Evolutionary conservation across 208 protist genomes (phyloP), one percentile per base, ranked within the genome.

Genomic region (Lotmaria passim): DNA sequence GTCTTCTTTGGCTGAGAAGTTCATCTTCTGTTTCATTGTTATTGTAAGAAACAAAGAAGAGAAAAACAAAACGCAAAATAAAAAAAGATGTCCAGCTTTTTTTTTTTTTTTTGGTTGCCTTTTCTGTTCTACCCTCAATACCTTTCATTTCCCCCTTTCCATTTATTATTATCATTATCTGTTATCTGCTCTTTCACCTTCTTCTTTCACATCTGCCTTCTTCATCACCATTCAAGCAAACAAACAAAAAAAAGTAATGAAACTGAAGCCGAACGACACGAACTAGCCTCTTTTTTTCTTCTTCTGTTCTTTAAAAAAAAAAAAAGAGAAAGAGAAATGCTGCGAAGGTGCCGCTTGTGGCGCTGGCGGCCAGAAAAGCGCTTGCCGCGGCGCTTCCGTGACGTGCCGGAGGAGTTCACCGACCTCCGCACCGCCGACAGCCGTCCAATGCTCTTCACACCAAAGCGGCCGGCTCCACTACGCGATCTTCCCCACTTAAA

Each of bases 391-490:
- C 91, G 91, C 19, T 93, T 93, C 52, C 87, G 91, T 24, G 81
- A 93, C 19, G 79, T 87, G 11, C 86, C 87, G 1, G 88, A 96
- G 17, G 88, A 96, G 43, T 96, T 96, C 67, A 96, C 88, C 0
- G 91, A 90, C 31, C 62, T 87, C 21, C 83, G 87, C 24, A 83
- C 78, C 15, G 79, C 82, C 1, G 85, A 90, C 65, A 77, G 66
- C 36, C 73, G 88, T 6, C 92, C 92, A 3, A 81, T 93, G 78
- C 62, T 94, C 31, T 97, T 97, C 73, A 97, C 89, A 0, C 63
- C 87, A 23, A 68, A 63, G 63, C 64, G 85, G 2, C 92, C 92
- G 11, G 86, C 69, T 10, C 89, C 92, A 24, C 65, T 97, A 46
- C 86, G 81, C 7, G 91, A 86, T 38, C 63, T 89, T 23, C 8